Evolutionary conservation across 1,284 basidiomycete species (phyloP), one percentile per base, ranked within the genome.

Genomic region (Melanopsichium pennsylvanicum): DNA sequence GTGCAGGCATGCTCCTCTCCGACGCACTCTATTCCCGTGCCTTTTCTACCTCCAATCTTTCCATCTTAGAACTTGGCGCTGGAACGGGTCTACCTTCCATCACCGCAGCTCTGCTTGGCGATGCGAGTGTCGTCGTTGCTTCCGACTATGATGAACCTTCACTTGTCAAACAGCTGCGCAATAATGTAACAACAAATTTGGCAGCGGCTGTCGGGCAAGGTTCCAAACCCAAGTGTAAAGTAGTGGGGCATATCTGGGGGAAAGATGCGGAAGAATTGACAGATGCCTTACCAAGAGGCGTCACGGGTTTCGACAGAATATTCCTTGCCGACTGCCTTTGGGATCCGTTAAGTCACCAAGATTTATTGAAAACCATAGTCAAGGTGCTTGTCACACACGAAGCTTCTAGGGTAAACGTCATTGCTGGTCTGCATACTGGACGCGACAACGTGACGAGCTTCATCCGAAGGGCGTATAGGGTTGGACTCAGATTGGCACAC

Each of bases 251-350:
- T 31, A 75, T 72, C 10, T 80, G 78, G 78, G 77, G 72, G 3
- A 66, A 67, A 15, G 34, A 60, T 13, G 55, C 64, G 0, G 77
- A 77, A 15, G 78, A 80, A 29, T 21, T 79, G 6, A 16, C 70
- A 18, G 78, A 80, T 37, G 57, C 56, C 16, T 33, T 80, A 13
- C 72, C 75, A 3, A 23, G 40, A 13, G 37, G 49, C 1, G 36
- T 22, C 10, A 22, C 16, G 9, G 45, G 29, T 10, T 76, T 71
- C 37, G 73, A 77, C 39, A 44, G 50, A 19, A 39, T 80, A n/a
- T 48, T 80, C 11, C 41, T 80, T 4, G 78, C 77, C n/a, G 78
- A 80, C 44, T 79, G 78, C 29, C 31, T 80, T 9, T 80, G 78
- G 78, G 78, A 80, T 45, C 71, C 70, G 2, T 56, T 80, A 16